Evolutionary conservation across 1,284 basidiomycete species (phyloP), one percentile per base, ranked within the genome.

Genomic region (Irpex sp.): DNA sequence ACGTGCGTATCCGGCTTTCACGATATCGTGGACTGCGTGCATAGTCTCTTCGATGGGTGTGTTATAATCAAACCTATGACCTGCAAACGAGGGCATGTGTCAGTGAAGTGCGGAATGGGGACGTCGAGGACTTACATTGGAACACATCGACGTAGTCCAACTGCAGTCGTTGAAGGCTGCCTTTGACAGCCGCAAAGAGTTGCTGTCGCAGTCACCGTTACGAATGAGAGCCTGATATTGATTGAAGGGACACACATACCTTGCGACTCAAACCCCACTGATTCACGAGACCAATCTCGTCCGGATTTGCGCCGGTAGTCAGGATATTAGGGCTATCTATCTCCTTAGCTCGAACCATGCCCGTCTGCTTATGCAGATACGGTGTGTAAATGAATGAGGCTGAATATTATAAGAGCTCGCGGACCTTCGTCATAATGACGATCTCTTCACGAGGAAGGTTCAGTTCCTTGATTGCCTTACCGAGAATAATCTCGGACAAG

Each of bases 401-500:
- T 20, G 18, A 27, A 11, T 65, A 10, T 38, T 13, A 60, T 24
- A 69, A 38, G 49, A 20, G 58, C 44, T 15, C 68, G 27, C 71
- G 22, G 27, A 90, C 90, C 83, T 96, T 96, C 45, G 94, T 95
- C 84, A 96, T 85, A 43, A 96, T 88, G 15, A 96, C 93, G 27
- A 96, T 89, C 75, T 93, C 90, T 24, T 92, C 90, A 9, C 95
- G 88, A 18, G 93, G 93, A 18, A 96, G 85, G 38, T 91, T 82
- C 72, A 90, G 85, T 74, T 92, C 77, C 76, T 92, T 94, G 82
- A 97, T 92, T 1, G 94, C 95, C 74, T 93, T 92, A 5, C 96
- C 95, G 49, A 96, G 86, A 72, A 95, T 89, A 32, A 88, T 78
- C 80, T 97, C 96, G 1, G 90, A 92, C n/a, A 85, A 80, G 5